Conservation (phyloP, 768 basidiomycete species). For the Pleurotus eryngii region DNA sequence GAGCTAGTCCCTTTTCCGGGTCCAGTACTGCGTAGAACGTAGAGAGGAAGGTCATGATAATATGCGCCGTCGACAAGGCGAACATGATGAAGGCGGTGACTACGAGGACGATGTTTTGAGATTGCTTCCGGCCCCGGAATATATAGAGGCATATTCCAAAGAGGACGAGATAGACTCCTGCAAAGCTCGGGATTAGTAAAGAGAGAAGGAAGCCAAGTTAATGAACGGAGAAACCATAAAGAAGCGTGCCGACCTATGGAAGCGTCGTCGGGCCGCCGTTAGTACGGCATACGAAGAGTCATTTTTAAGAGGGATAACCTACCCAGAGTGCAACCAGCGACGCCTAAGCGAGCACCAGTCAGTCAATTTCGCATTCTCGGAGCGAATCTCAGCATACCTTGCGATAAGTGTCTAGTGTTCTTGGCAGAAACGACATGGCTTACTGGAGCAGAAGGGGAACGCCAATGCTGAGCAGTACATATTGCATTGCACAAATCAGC, state of each 20-base stretch:
- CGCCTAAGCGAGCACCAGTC: not conserved
- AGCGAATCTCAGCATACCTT: not conserved
- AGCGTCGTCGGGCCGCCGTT: not conserved
- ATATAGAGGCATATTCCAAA: constrained; percentile 1
- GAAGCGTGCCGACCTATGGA: constrained; percentile 2
- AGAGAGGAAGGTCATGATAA: not conserved
- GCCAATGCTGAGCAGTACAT: constrained; percentile 1
- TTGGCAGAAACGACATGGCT: not conserved
- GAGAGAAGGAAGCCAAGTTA: not conserved
- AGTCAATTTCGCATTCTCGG: too few relatives aligned
- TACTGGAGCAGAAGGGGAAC: not conserved
- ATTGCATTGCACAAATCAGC: constrained; percentile 2
- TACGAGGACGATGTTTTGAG: not conserved
- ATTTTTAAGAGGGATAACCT: not conserved
- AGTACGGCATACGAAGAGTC: not conserved
- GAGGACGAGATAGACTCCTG: constrained; percentile 2
- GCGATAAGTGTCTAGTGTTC: constrained; percentile 2
- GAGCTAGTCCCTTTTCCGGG: not conserved
- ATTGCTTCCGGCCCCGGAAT: constrained; percentile 1
- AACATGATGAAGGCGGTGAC: constrained; percentile 5
- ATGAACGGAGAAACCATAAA: not conserved
- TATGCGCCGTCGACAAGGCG: not conserved
- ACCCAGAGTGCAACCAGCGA: constrained; percentile 2
- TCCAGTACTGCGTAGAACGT: not conserved
- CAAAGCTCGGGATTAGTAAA: not conserved